Conservation (phyloP, 768 basidiomycete species). For the Hypholoma fasciculare region DNA sequence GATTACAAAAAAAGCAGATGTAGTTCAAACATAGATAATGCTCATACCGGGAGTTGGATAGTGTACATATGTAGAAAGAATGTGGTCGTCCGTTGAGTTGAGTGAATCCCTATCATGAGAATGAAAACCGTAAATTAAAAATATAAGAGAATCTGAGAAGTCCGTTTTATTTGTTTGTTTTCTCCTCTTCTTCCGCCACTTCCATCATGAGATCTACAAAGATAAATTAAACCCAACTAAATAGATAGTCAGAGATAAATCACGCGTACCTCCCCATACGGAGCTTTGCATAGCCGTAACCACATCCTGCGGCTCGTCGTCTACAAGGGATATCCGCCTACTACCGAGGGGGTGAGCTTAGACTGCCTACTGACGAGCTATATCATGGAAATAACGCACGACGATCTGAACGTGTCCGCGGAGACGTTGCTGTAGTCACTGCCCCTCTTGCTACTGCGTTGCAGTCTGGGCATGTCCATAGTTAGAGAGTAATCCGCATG, state of each 20-base stretch:
- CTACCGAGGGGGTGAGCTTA: constrained; percentile 8
- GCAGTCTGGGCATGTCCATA: constrained; percentile 46
- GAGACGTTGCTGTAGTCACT: constrained; percentile 66
- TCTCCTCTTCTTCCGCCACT: constrained; percentile 21
- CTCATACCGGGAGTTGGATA: constrained; percentile 9
- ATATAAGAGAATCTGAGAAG: constrained; percentile 8
- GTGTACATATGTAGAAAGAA: constrained; percentile 17
- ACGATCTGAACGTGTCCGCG: constrained; percentile 47
- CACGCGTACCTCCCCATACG: constrained; percentile 67
- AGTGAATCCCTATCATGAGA: constrained; percentile 1
- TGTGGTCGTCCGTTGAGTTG: constrained; percentile 1
- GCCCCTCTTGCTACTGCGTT: constrained; percentile 50
- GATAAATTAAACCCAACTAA: neutral
- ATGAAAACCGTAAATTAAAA: constrained; percentile 6
- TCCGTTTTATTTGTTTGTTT: constrained; percentile 6
- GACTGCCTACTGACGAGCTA: neutral
- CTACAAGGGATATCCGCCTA: constrained; percentile 41
- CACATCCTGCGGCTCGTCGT: constrained; percentile 48
- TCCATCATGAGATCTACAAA: constrained; percentile 21
- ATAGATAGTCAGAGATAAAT: neutral
- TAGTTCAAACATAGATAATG: constrained; percentile 4
- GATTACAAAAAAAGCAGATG: constrained; percentile 12
- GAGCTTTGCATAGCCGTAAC: constrained; percentile 63
- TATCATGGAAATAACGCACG: constrained; percentile 36
- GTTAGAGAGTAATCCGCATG: constrained; percentile 49